Base-by-base conservation (phyloP, 1,139 yeast species). In the Zygoascus sp. region DNA sequence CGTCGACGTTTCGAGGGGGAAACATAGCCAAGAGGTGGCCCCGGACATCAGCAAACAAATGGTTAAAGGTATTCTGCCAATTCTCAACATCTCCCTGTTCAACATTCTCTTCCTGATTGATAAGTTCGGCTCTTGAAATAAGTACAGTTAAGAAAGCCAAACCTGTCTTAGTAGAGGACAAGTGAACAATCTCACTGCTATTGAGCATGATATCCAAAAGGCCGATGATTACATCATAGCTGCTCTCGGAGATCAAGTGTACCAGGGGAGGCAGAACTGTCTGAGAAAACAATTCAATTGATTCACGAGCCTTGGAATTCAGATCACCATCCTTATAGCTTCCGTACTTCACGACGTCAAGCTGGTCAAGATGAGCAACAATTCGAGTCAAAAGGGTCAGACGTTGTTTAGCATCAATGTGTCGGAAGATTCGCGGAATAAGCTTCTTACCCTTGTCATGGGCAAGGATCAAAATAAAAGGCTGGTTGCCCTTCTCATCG, bases 371-470 rank as follows among this genome's bases (percentile, higher is more conserved):
- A 62, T 89, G 86, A 36, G 88, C 81, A 75, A 89, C 84, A 37
- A 92, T 74, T 53, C 87, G 78, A 32, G 94, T 87, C 45, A 87
- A 77, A 50, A 88, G 75, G 23, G 94, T 83, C 57, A 87, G 72
- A 53, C 87, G 80, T 62, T 88, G 95, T 59, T 85, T 89, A 56
- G 83, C 76, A 42, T 78, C 72, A 61, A 92, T 75, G 63, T 89
- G 88, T 62, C 89, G 83, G 74, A 89, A 88, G 52, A 88, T 76
- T 67, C 98, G 81, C 42, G 92, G 90, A 69, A 92, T 81, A 39
- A 89, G 76, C 66, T 88, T 90, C 71, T 88, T 81, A 50, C 95
- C 94, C 69, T 92, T 92, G 61, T 86, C 87, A 62, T 83, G 87
- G 38, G 86, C 80, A 58, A 92, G 74, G 64, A 89, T 81, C 57